Evolutionary conservation across 1,284 basidiomycete genomes (phyloP).

Genomic region (Fomitopsis schrenkii): DNA sequence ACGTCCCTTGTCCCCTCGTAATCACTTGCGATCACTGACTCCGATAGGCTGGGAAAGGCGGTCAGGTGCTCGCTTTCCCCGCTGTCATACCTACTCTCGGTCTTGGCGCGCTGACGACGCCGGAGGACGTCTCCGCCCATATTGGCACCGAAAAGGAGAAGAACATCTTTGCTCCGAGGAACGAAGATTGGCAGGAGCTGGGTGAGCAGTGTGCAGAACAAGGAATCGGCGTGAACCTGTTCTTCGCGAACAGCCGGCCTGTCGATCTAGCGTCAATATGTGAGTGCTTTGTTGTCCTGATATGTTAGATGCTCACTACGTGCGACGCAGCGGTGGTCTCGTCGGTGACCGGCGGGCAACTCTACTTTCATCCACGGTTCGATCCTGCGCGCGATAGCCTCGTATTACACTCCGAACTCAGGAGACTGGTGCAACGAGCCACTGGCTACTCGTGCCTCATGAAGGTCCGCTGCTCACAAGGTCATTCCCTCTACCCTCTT

Average conservation of each 20-base stretch:
- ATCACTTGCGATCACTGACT: not conserved
- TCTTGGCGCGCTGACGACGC: constrained; percentile 58
- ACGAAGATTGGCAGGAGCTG: constrained; percentile 75
- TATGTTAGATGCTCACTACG: not conserved
- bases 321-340: constrained; percentile 53
- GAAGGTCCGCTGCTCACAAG: constrained; percentile 84
- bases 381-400: constrained; percentile 66
- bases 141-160: constrained; percentile 91
- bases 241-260: constrained; percentile 80
- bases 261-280: constrained; percentile 91
- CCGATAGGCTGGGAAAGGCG: constrained; percentile 73
- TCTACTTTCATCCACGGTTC: constrained; percentile 93
- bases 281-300: constrained; percentile 25
- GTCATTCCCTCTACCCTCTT: constrained; percentile 34
- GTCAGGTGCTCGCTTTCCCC: constrained; percentile 84
- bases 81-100: constrained; percentile 78
- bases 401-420: constrained; percentile 71
- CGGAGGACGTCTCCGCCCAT: constrained; percentile 64
- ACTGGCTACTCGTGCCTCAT: constrained; percentile 83
- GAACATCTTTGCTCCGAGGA: constrained; percentile 73
- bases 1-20: constrained; percentile 22
- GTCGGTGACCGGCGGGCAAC: constrained; percentile 85
- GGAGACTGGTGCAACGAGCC: constrained; percentile 66
- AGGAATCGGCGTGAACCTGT: constrained; percentile 89
- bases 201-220: constrained; percentile 88